phyloP scores from a whole-genome alignment of 2,329 filamentous ascomycete species.

The Rutstroemia sp. region DNA sequence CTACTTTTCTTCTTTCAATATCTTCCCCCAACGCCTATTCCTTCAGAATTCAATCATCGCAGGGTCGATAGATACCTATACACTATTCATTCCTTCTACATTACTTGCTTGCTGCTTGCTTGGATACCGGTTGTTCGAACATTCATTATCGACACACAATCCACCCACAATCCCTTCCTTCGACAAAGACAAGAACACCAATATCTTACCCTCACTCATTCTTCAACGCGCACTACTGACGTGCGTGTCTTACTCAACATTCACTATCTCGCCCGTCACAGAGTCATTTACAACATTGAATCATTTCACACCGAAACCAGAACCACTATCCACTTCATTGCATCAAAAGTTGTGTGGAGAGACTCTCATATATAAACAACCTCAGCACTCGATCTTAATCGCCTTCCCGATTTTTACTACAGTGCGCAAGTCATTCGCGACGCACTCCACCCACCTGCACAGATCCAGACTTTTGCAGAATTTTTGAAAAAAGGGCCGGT shows the following conservation, averaged over 20 bases:
- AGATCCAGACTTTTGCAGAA: background rate
- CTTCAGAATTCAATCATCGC: slow-evolving; percentile 13
- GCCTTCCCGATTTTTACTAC: background rate
- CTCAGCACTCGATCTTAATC: background rate
- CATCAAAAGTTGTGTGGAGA: background rate
- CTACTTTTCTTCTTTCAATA: background rate
- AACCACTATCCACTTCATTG: too few relatives aligned
- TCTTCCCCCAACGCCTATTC: slow-evolving; percentile 9
- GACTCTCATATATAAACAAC: background rate
- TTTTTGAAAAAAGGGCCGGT: slow-evolving; percentile 2
- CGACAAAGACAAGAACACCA: background rate
- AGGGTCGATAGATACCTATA: slow-evolving; percentile 18
- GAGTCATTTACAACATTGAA: background rate
- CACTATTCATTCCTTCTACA: slow-evolving; percentile 18
- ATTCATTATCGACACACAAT: slow-evolving; percentile 22
- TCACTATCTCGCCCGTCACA: background rate
- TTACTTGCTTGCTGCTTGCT: slow-evolving; percentile 5
- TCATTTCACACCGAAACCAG: too few relatives aligned
- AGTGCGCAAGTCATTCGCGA: slow-evolving; percentile 1
- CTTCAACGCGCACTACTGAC: background rate
- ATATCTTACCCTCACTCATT: background rate
- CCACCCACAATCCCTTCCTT: slow-evolving; percentile 6
- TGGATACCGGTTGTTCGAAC: slow-evolving; percentile 25
- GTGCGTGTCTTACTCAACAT: background rate
- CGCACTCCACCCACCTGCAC: background rate